Evolutionary conservation across 164 flowering plant genomes (phyloP).

Genomic region (Vitis rupestris): DNA sequence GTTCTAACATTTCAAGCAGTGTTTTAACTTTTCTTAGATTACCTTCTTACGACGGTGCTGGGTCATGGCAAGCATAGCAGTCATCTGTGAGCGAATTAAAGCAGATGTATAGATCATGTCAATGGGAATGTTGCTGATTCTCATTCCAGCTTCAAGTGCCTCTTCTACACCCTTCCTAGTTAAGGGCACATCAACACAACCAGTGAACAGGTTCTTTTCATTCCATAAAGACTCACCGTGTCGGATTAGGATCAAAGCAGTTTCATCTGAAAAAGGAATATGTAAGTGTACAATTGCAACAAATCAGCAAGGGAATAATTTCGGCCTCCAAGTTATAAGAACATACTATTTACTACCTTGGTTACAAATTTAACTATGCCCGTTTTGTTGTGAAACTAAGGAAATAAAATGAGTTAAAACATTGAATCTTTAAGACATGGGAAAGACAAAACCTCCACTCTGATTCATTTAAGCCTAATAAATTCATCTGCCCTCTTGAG

Average conservation of each 20-base stretch:
- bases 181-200: constrained; percentile 98
- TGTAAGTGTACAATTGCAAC: neutral
- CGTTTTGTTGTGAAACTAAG: too few relatives aligned
- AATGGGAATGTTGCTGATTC: constrained; percentile 93
- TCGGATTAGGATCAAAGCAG: constrained; percentile 79
- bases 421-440: too few relatives aligned
- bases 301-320: neutral
- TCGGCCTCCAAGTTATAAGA: neutral
- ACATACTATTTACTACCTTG: too few relatives aligned
- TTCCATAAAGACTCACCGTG: constrained; percentile 99
- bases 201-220: constrained; percentile 91
- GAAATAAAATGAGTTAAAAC: too few relatives aligned
- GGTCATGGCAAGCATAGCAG: constrained; percentile 99
- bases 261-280: constrained; percentile 58
- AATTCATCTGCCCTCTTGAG: too few relatives aligned
- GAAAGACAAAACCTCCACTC: too few relatives aligned
- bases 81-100: constrained; percentile 96
- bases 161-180: constrained; percentile 92
- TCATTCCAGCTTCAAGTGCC: constrained; percentile 96
- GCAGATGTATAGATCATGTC: constrained; percentile 92
- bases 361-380: too few relatives aligned
- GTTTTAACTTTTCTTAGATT: neutral
- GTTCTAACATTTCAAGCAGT: neutral
- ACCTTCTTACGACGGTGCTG: constrained; percentile 98
- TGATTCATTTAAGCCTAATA: too few relatives aligned